phyloP scores from a whole-genome alignment of 2,329 filamentous ascomycete species.

The Tolypocladium inflatum region DNA sequence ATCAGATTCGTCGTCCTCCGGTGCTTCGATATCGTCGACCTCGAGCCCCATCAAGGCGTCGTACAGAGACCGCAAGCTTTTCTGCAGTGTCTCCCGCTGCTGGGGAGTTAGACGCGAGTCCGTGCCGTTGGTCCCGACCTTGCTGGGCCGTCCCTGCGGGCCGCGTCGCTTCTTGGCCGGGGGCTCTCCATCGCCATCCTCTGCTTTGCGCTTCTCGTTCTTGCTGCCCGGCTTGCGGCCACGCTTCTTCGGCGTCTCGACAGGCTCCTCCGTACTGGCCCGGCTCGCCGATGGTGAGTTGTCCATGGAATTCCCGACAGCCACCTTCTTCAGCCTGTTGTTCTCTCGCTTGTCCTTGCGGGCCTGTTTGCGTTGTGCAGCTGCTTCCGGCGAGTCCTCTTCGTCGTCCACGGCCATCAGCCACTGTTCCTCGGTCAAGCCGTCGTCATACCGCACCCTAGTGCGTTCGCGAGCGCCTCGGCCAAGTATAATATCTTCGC shows the following conservation, averaged over 20 bases:
- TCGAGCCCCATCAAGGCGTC: constrained; percentile 77
- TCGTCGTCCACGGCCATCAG: constrained; percentile 95
- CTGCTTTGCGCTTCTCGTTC: constrained; percentile 81
- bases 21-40: constrained; percentile 58
- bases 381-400: constrained; percentile 87
- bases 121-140: constrained; percentile 24
- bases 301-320: constrained; percentile 29
- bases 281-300: constrained; percentile 71
- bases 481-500: constrained; percentile 64
- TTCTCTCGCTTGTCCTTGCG: constrained; percentile 69
- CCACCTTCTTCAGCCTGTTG: constrained; percentile 60
- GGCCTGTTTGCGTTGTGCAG: constrained; percentile 81
- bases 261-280: constrained; percentile 66
- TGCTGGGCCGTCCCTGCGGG: constrained; percentile 60
- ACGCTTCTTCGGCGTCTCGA: constrained; percentile 70
- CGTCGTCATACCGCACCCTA: constrained; percentile 91
- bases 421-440: constrained; percentile 98
- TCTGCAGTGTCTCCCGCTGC: constrained; percentile 70
- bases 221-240: constrained; percentile 68
- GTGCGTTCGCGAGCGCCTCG: constrained; percentile 93
- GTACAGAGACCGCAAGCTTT: constrained; percentile 66
- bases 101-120: constrained; percentile 49
- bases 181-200: constrained; percentile 66
- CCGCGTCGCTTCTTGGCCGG: constrained; percentile 71
- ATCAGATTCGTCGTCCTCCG: constrained; percentile 47